phyloP scores from a whole-genome alignment of 768 basidiomycete genomes.

The Russula sp. region DNA sequence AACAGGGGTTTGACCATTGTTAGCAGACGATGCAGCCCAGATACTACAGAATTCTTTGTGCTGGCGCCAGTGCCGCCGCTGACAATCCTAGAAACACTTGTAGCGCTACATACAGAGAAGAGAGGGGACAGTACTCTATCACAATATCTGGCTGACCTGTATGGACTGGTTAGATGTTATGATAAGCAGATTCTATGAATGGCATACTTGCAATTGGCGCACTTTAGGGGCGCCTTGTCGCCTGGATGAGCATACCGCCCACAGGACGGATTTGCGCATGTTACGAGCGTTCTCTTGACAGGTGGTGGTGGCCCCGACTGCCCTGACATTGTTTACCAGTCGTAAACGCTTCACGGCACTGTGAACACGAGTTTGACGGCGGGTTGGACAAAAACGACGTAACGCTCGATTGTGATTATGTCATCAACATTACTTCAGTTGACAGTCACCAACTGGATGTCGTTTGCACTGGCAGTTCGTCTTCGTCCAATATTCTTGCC shows the following conservation, averaged over 20 bases:
- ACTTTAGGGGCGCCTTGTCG: conserved; percentile 20
- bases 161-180: background rate
- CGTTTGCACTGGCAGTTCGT: background rate
- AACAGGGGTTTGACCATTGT: conserved; percentile 16
- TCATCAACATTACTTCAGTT: background rate
- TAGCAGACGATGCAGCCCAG: conserved; percentile 18
- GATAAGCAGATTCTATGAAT: background rate
- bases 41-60: conserved; percentile 23
- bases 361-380: background rate
- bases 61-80: conserved; percentile 20
- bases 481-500: conserved; percentile 1
- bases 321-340: conserved; percentile 14
- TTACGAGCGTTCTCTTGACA: conserved; percentile 18
- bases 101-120: background rate
- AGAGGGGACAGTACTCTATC: conserved; percentile 4
- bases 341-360: background rate
- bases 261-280: conserved; percentile 19
- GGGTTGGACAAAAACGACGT: too few species aligned
- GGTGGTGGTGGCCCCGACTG: conserved; percentile 18
- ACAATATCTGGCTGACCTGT: conserved; percentile 20
- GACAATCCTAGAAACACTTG: conserved; percentile 14
- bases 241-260: background rate
- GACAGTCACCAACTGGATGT: background rate
- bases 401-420: background rate
- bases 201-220: conserved; percentile 20